These are phyloP conservation scores for Globisporangium radiosum DNA, from an alignment of 352 stramenopile genomes.

Conservation along the genomic window DNA sequence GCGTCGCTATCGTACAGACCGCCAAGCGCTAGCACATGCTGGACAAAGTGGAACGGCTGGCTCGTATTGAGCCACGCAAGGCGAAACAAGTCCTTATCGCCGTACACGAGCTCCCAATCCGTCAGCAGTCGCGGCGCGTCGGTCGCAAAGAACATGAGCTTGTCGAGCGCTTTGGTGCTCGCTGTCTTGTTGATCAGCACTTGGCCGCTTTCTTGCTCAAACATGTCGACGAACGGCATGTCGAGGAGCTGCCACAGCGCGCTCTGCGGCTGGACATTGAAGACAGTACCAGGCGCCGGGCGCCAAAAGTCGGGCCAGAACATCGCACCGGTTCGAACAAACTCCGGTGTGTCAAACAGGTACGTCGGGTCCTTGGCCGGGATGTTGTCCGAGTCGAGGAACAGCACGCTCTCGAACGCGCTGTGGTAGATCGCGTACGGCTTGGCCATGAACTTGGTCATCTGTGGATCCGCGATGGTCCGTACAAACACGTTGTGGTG, in stretches of 20 bases:
- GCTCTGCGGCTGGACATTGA: slow-evolving; percentile 72
- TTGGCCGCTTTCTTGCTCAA: slow-evolving; percentile 80
- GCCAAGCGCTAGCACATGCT: slow-evolving; percentile 45
- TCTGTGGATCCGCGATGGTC: slow-evolving; percentile 48
- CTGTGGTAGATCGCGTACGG: slow-evolving; percentile 74
- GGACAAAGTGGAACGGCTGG: slow-evolving; percentile 62
- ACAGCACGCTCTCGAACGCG: slow-evolving; percentile 69
- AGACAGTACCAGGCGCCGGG: slow-evolving; percentile 43
- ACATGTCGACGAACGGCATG: slow-evolving; percentile 85
- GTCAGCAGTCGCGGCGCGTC: slow-evolving; percentile 51
- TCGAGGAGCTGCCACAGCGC: slow-evolving; percentile 63
- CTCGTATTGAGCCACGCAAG: slow-evolving; percentile 74
- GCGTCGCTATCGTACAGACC: slow-evolving; percentile 41
- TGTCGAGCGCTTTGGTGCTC: slow-evolving; percentile 34
- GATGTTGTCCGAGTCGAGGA: slow-evolving; percentile 81
- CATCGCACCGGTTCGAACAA: slow-evolving; percentile 47
- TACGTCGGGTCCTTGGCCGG: slow-evolving; percentile 73
- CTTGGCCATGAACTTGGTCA: slow-evolving; percentile 73
- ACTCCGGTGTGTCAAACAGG: slow-evolving; percentile 66
- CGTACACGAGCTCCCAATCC: slow-evolving; percentile 64
- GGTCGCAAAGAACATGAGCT: slow-evolving; percentile 77
- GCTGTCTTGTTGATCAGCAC: slow-evolving; percentile 55
- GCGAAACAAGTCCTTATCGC: slow-evolving; percentile 74
- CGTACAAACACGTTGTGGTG: slow-evolving; percentile 52
- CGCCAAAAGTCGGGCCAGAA: slow-evolving; percentile 88